Evolutionary conservation across 257 asterid species (phyloP), one percentile per base, ranked within the genome.

Genomic region (Solanum sitiens): DNA sequence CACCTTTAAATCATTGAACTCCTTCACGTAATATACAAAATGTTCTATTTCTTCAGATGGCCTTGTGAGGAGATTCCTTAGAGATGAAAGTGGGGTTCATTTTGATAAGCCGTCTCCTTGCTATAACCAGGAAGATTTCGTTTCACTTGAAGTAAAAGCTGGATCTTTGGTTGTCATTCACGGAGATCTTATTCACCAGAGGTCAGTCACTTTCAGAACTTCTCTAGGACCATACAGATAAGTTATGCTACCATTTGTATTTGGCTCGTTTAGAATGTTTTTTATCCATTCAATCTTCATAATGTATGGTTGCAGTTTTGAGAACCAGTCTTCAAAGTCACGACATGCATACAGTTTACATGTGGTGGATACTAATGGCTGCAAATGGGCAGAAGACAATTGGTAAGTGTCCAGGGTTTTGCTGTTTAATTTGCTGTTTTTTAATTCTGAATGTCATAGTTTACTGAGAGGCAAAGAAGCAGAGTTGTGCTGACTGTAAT

Each of bases 341-440:
- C 91, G 98, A 88, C 98, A 95, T 87, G 98, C 98, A 21, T 96
- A 95, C 91, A 96, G 98, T 90, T 93, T 94, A 89, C 99, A 96
- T 39, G 95, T 93, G 90, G 97, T 95, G 18, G 99, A 96, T 88
- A 93, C 97, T 42, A 93, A 91, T 80, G 98, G 98, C 90, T 95
- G 98, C 91, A 95, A 89, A 93, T 95, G 98, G 99, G 93, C 92
- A 1, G 93, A 92, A 86, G 98, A 95, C 89, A 95, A 97, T 87
- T 97, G 99, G 98, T 95, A 83, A 92, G 98, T 89, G 73, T 14
- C 73, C 53, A 63, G 88, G 39, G 44, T 56, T 53, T 18, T 82
- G 39, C 13, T 15, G 16, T 59, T 72, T 9, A 45, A 79, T 88
- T 14, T 37, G 13, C 86, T 72, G 40, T 0, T 65, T 23, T 40